Evolutionary conservation across 495 filamentous ascomycete genomes (phyloP), one percentile per base, ranked within the genome.

Genomic region (Lineolata rhizophorae): DNA sequence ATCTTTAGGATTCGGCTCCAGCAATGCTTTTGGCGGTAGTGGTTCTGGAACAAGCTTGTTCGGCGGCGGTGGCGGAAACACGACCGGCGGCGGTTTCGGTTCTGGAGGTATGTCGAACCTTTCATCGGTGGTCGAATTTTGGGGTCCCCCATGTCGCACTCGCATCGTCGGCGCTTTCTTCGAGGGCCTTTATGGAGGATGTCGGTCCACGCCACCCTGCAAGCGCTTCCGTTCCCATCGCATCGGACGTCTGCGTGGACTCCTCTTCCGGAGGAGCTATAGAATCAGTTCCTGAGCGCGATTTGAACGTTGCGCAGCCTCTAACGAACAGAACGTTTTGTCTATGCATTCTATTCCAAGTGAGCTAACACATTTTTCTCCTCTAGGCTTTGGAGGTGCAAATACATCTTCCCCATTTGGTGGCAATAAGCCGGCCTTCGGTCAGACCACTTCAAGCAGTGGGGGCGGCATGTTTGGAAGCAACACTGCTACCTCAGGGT

Each of bases 361-460:
- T 16, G 6, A 35, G 31, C 27, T 46, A 38, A 36, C 27, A 24
- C 35, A 20, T 40, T 28, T 32, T 32, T n/a, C n/a, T 39, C 31
- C 22, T 50, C 32, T 47, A 57, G 61, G 58, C 12, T 72, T 72
- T 45, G 68, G 68, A 24, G 31, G 60, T 20, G 54, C 50, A 9
- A 49, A 37, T 28, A 55, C 58, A 22, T 52, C 61, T 20, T 59
- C 64, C 30, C 60, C 64, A n/a, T 59, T 65, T 28, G 61, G 59
- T 34, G 57, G 55, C 18, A 44, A 46, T 25, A 53, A 46, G 34
- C 40, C 52, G 13, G 38, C 40, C 2, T 36, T 41, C 16, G 50
- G 56, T 11, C 46, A 55, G 21, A 40, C 47, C 5, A 43, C 36
- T 12, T 45, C 43, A 9, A 52, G 43, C 3, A 60, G 60, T 31